Percentiles rank a stretch among this genome's conserved stretches.
These are phyloP conservation scores for Grigorovia humatica DNA, from an alignment of 805 yeast genomes.

Conservation along the genomic window DNA sequence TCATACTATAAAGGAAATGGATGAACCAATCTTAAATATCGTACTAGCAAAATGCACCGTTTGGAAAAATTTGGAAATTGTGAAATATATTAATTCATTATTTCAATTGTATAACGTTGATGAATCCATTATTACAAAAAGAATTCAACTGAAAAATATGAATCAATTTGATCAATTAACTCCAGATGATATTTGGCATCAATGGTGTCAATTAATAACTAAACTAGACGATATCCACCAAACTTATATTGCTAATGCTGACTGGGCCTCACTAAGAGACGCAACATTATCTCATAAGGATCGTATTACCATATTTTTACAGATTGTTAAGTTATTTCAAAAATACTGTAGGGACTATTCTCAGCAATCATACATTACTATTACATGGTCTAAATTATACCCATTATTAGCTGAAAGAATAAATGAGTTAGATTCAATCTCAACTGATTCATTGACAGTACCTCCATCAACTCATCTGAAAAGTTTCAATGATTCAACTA, in stretches of 20 bases:
- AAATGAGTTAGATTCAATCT: neutral
- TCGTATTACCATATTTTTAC: conserved; percentile 40
- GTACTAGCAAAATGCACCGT: conserved; percentile 47
- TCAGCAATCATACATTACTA: conserved; percentile 21
- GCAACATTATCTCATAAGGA: conserved; percentile 41
- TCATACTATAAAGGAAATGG: conserved; percentile 37
- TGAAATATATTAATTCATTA: conserved; percentile 47
- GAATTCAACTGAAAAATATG: conserved; percentile 57
- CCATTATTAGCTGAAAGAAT: neutral
- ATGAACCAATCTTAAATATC: conserved; percentile 69
- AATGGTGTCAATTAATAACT: conserved; percentile 41
- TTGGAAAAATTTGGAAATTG: conserved; percentile 53
- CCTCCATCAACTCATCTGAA: neutral
- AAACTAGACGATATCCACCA: conserved; percentile 41
- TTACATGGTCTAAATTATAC: neutral
- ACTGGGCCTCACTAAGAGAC: conserved; percentile 71
- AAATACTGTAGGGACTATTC: conserved; percentile 32
- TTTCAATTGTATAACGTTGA: conserved; percentile 43
- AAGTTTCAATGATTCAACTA: neutral
- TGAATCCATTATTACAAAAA: conserved; percentile 54
- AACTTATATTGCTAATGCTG: conserved; percentile 61
- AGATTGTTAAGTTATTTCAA: conserved; percentile 36
- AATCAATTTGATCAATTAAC: conserved; percentile 38
- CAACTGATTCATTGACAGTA: neutral
- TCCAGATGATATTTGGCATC: conserved; percentile 40